Percentiles rank a stretch among this genome's conserved stretches.
phyloP scores from a whole-genome alignment of 2,329 filamentous ascomycete genomes.

The Eutypella sp. region DNA sequence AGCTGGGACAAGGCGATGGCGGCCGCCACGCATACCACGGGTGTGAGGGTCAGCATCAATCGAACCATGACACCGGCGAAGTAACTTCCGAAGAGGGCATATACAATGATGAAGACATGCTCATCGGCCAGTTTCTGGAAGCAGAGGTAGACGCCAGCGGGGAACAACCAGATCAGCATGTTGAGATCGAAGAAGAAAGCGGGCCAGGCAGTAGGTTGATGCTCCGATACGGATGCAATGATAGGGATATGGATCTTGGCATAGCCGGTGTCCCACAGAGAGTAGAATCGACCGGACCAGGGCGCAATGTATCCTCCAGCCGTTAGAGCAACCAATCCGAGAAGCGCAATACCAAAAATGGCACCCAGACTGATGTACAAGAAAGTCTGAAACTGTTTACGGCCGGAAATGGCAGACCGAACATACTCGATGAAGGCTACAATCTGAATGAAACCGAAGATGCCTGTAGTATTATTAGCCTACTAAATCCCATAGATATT shows the following conservation, averaged over 20 bases:
- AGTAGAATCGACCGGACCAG: slow-evolving; percentile 98
- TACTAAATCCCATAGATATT: not conserved
- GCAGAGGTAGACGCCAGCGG: slow-evolving; percentile 95
- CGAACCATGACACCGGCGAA: slow-evolving; percentile 99
- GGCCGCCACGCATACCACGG: slow-evolving; percentile 90
- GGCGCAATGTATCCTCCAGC: slow-evolving; percentile 89
- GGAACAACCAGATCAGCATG: slow-evolving; percentile 98
- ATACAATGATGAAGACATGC: slow-evolving; percentile 97
- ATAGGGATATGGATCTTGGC: slow-evolving; percentile 99
- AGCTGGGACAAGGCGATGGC: slow-evolving; percentile 85
- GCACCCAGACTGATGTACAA: slow-evolving; percentile 70
- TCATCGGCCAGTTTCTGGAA: slow-evolving; percentile 92
- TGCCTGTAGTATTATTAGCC: slow-evolving; percentile 48
- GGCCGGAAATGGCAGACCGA: slow-evolving; percentile 79
- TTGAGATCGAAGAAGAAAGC: slow-evolving; percentile 99
- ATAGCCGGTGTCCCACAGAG: slow-evolving; percentile 96
- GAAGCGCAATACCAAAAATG: slow-evolving; percentile 68
- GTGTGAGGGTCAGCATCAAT: slow-evolving; percentile 94
- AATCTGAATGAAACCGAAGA: slow-evolving; percentile 93
- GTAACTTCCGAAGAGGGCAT: slow-evolving; percentile 94
- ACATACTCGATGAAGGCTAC: slow-evolving; percentile 90
- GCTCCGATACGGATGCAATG: slow-evolving; percentile 98
- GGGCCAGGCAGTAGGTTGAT: slow-evolving; percentile 98
- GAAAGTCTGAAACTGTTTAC: slow-evolving; percentile 92
- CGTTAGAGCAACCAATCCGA: slow-evolving; percentile 79